Conservation (phyloP, 139 green algal species). For the Coccomyxa sp. region DNA sequence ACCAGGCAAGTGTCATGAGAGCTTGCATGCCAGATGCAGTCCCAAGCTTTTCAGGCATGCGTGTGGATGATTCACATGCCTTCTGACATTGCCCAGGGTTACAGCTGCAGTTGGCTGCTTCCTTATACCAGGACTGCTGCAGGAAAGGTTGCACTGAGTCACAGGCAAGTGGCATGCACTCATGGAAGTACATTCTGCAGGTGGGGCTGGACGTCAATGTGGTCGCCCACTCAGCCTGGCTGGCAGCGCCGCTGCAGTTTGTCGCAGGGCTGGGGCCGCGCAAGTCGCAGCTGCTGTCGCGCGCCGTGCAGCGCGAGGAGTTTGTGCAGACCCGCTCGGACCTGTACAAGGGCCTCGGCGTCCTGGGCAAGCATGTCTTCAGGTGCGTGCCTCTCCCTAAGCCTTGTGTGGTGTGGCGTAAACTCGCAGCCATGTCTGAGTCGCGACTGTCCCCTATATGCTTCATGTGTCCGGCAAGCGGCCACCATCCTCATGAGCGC, state of each 20-base stretch:
- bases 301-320: conserved; percentile 39
- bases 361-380: conserved; percentile 60
- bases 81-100: not conserved
- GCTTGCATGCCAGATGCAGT: not conserved
- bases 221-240: conserved; percentile 64
- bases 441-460: not conserved
- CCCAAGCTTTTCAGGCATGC: not conserved
- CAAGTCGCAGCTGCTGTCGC: conserved; percentile 75
- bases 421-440: not conserved
- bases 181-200: conserved; percentile 27
- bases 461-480: too few species aligned
- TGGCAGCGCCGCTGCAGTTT: conserved; percentile 68
- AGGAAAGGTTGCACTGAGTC: too few species aligned
- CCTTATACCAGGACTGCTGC: not conserved
- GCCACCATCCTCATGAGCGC: too few species aligned
- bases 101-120: not conserved
- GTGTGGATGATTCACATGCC: not conserved
- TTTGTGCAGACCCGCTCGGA: conserved; percentile 42
- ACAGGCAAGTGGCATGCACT: too few species aligned
- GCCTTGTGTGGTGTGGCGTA: not conserved
- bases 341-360: conserved; percentile 42
- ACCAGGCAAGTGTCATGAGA: conserved; percentile 31
- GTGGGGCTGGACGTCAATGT: conserved; percentile 84
- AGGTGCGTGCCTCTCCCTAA: conserved; percentile 13
- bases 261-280: conserved; percentile 82